Evolutionary conservation across 371 early-diverging fungal species (phyloP).

Genomic region (Blastocladiella emersonii): DNA sequence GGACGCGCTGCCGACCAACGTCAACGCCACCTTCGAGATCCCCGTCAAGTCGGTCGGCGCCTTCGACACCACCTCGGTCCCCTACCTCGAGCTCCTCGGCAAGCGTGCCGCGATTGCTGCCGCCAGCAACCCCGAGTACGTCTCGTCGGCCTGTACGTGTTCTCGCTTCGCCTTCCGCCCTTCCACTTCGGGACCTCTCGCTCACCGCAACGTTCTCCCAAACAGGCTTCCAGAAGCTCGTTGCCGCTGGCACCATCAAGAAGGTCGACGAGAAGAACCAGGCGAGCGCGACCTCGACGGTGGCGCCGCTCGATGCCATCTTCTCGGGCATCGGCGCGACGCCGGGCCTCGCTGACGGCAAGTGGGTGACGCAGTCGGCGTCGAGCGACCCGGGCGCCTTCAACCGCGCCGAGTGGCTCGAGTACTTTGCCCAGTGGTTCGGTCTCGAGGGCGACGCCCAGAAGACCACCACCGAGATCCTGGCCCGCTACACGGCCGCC

Average conservation of each 20-base stretch:
- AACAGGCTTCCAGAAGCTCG: constrained; percentile 5
- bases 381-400: constrained; percentile 28
- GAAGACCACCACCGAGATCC: constrained; percentile 31
- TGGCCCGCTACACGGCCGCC: constrained; percentile 49
- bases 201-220: too few relatives aligned
- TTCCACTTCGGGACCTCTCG: background rate
- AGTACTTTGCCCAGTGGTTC: constrained; percentile 59
- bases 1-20: constrained; percentile 24
- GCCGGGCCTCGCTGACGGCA: constrained; percentile 17
- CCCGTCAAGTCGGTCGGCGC: constrained; percentile 44
- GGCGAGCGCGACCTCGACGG: constrained; percentile 25
- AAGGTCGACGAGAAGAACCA: constrained; percentile 23
- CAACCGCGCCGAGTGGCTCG: constrained; percentile 61
- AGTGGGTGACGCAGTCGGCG: background rate
- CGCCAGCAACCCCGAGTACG: constrained; percentile 37
- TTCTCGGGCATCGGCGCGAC: constrained; percentile 12
- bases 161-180: background rate
- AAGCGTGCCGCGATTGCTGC: constrained; percentile 33
- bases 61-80: constrained; percentile 43
- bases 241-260: constrained; percentile 11
- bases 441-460: constrained; percentile 50
- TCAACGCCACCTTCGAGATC: constrained; percentile 34
- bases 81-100: constrained; percentile 41
- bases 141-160: constrained; percentile 40
- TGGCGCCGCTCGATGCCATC: constrained; percentile 25